Conservation (phyloP, 2,329 filamentous ascomycete genomes). For the Penicillium sp. region DNA sequence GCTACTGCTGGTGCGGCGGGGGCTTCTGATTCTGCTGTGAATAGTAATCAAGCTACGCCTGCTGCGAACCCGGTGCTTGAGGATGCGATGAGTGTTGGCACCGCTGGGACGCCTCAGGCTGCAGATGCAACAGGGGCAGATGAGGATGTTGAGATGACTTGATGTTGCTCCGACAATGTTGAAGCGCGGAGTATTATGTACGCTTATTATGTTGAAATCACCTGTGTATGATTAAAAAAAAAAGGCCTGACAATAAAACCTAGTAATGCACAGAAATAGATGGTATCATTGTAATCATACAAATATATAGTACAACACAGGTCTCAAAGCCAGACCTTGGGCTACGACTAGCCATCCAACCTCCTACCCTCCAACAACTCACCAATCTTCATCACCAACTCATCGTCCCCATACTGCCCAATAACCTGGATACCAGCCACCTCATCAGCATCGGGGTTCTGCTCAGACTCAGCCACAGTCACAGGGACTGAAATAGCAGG, state of each 20-base stretch:
- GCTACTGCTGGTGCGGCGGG: constrained; percentile 23
- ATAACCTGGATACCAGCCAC: constrained; percentile 54
- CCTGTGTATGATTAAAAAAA: not conserved
- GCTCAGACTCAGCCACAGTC: constrained; percentile 38
- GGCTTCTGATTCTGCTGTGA: constrained; percentile 30
- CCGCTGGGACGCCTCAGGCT: constrained; percentile 31
- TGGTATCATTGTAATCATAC: constrained; percentile 24
- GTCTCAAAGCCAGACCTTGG: not conserved
- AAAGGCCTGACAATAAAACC: not conserved
- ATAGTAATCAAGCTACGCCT: constrained; percentile 31
- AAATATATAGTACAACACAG: constrained; percentile 6
- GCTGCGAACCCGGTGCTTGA: constrained; percentile 28
- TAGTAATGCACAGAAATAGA: constrained; percentile 14
- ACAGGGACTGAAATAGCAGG: constrained; percentile 86
- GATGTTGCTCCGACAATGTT: constrained; percentile 13
- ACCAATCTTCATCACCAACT: constrained; percentile 48
- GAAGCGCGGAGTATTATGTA: not conserved
- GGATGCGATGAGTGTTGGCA: constrained; percentile 34
- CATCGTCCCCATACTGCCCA: constrained; percentile 56
- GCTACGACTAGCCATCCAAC: constrained; percentile 17
- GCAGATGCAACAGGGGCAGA: constrained; percentile 28
- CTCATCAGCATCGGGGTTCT: constrained; percentile 23
- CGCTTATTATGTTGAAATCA: not conserved
- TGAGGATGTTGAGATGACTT: constrained; percentile 43
- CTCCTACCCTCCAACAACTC: constrained; percentile 41